Evolutionary conservation across 2,329 filamentous ascomycete genomes (phyloP).

Genomic region (Fusarium sp.): DNA sequence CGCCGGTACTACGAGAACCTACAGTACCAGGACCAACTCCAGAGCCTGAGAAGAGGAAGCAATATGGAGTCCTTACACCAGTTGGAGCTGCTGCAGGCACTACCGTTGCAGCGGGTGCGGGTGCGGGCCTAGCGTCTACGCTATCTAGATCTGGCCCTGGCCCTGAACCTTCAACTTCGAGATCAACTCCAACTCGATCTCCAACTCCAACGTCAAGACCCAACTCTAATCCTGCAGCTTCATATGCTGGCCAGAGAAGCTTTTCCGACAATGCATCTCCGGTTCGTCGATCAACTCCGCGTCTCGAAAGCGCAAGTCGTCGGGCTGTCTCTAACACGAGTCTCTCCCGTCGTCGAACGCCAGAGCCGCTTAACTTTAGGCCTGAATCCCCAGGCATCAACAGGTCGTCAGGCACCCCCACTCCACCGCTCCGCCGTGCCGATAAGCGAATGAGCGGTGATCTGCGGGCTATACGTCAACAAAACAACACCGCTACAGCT

Average conservation of each 20-base stretch:
- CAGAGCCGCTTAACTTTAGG: constrained; percentile 65
- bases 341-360: constrained; percentile 62
- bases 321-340: constrained; percentile 66
- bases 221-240: constrained; percentile 20
- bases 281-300: constrained; percentile 38
- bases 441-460: constrained; percentile 79
- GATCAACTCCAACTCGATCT: constrained; percentile 22
- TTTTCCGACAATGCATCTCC: constrained; percentile 52
- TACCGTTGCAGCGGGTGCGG: constrained; percentile 27
- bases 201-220: constrained; percentile 27
- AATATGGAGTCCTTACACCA: constrained; percentile 46
- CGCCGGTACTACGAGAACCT: constrained; percentile 56
- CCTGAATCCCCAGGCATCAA: constrained; percentile 71
- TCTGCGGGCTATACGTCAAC: constrained; percentile 60
- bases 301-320: constrained; percentile 46
- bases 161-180: constrained; percentile 21
- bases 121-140: constrained; percentile 33
- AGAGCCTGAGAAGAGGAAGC: constrained; percentile 59
- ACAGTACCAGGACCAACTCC: constrained; percentile 52
- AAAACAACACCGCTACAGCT: constrained; percentile 48
- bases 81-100: constrained; percentile 22
- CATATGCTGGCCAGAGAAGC: constrained; percentile 43
- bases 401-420: constrained; percentile 56
- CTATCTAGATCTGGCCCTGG: constrained; percentile 18
- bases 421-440: constrained; percentile 77